Evolutionary conservation across 352 stramenopile genomes (phyloP), one percentile per base, ranked within the genome.

Genomic region (Phytophthora hibernalis): DNA sequence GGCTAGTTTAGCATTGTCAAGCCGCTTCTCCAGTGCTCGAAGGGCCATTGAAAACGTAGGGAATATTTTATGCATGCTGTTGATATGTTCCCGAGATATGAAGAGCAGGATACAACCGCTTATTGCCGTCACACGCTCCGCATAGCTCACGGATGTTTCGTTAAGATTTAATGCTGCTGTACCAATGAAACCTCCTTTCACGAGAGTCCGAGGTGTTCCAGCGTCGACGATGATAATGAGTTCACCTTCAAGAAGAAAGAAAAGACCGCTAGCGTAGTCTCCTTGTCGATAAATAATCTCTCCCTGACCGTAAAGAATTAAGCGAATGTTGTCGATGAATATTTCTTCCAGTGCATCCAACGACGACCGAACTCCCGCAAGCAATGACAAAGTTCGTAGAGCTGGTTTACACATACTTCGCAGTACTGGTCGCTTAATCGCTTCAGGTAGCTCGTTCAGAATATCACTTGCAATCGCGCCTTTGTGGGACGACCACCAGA

Each of bases 401-500:
- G 79, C 78, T 4, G 80, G 70, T 20, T 74, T 49, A 28, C 77
- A 89, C 69, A 91, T 88, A 24, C 75, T 80, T 0, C 60, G 65
- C 8, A 87, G 50, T n/a, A 91, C 69, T 16, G 85, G 64, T 0
- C 78, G 80, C 15, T 81, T 82, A 38, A 91, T 85, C 0, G 68
- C 73, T 28, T 83, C 74, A 0, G 82, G 82, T 1, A 91, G 62
- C n/a, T 89, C 82, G 20, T 74, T 71, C 5, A 91, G 26, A 0
- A 91, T 47, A 3, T 89, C 76, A 4, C 68, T 60, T 9, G 72
- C 79, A 18, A 87, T 76, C 0, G 82, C 80, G 6, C 82, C 82
- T 8, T 78, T 78, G 48, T 91, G 82, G 0, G 74, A 81, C 9
- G 72, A 85, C 82, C 82, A 91, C 82, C 82, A 91, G 63, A 88